Conservation (phyloP, 2,329 filamentous ascomycete genomes). For the Fragosphaeria purpurea region DNA sequence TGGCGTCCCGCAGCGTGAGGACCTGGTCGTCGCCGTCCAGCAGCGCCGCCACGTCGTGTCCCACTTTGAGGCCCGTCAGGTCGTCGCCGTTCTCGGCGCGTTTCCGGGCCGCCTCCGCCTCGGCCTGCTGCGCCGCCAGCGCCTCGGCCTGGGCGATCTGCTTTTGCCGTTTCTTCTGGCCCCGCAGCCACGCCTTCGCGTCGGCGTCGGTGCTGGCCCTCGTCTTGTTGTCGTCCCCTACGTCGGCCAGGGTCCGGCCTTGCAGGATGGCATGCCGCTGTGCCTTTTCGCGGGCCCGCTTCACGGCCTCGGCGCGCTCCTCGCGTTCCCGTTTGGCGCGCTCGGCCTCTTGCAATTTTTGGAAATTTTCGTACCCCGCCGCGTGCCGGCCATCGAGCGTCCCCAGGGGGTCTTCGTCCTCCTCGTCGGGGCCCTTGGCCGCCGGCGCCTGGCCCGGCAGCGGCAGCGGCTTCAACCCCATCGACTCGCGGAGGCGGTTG, state of each 20-base stretch:
- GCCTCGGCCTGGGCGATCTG: slow-evolving; percentile 80
- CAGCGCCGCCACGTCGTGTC: slow-evolving; percentile 74
- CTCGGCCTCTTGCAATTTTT: slow-evolving; percentile 57
- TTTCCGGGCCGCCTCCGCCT: slow-evolving; percentile 52
- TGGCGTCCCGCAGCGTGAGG: slow-evolving; percentile 86
- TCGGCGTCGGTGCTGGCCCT: slow-evolving; percentile 36
- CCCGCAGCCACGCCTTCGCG: slow-evolving; percentile 76
- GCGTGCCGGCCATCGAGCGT: slow-evolving; percentile 76
- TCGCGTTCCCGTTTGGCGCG: slow-evolving; percentile 68
- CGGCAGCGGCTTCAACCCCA: slow-evolving; percentile 83
- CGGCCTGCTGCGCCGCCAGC: slow-evolving; percentile 54
- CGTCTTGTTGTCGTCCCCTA: slow-evolving; percentile 35
- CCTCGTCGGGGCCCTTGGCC: slow-evolving; percentile 28
- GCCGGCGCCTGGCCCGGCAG: slow-evolving; percentile 53
- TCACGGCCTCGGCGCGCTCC: slow-evolving; percentile 70
- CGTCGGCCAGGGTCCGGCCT: slow-evolving; percentile 75
- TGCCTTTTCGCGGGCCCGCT: slow-evolving; percentile 76
- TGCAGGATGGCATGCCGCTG: slow-evolving; percentile 67
- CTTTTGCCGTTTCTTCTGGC: slow-evolving; percentile 88
- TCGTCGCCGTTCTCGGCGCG: slow-evolving; percentile 39
- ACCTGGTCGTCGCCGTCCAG: slow-evolving; percentile 79
- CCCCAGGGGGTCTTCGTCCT: slow-evolving; percentile 63
- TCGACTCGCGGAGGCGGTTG: slow-evolving; percentile 79
- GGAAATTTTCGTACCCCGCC: slow-evolving; percentile 63
- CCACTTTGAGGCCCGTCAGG: slow-evolving; percentile 82